Evolutionary conservation across 371 early-diverging fungal genomes (phyloP).

Genomic region (Mucor mucedo): DNA sequence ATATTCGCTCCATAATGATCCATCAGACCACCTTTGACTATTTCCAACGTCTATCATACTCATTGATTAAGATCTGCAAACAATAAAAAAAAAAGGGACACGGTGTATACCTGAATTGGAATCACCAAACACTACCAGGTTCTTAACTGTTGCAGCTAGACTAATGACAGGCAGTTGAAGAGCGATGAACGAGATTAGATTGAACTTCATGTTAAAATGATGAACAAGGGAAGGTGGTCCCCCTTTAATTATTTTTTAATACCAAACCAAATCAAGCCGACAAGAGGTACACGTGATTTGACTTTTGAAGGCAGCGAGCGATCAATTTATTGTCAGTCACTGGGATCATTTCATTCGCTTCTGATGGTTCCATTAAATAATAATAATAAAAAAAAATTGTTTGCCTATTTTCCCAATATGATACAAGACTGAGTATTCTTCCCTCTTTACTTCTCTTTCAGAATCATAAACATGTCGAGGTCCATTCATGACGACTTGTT

Average conservation of each 20-base stretch:
- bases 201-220: conserved; percentile 1
- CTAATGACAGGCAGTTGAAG: neutral
- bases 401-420: neutral
- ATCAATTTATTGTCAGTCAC: no score
- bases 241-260: neutral
- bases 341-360: no score
- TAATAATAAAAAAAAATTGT: neutral
- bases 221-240: neutral
- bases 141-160: conserved; percentile 27
- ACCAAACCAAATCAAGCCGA: no score
- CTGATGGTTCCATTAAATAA: no score
- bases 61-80: neutral
- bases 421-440: no score
- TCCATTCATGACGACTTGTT: conserved; percentile 18
- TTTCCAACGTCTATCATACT: conserved; percentile 40
- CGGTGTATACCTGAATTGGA: conserved; percentile 47
- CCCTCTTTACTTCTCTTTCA: conserved; percentile 1
- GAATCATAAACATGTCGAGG: neutral
- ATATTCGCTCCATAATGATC: conserved; percentile 54
- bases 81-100: neutral
- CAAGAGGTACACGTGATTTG: neutral
- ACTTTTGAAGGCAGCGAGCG: no score
- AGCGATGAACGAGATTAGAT: neutral
- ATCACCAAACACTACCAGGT: conserved; percentile 54
- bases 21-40: conserved; percentile 44